phyloP scores from a whole-genome alignment of 2,329 filamentous ascomycete genomes.

The Botrytis cinerea region DNA sequence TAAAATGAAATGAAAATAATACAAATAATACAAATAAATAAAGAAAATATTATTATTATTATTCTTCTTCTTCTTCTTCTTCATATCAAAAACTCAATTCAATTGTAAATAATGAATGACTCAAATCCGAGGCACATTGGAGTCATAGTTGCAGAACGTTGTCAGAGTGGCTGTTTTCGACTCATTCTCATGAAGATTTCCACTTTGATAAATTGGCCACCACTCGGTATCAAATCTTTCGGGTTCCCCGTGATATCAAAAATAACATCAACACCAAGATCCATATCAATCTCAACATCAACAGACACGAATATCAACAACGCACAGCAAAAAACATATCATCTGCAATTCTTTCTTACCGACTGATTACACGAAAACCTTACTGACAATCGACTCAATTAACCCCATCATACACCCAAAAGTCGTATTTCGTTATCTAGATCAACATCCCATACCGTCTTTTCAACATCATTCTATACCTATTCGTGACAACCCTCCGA shows the following conservation, averaged over 20 bases:
- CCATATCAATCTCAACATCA: not conserved
- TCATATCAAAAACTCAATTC: not conserved
- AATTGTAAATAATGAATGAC: slow-evolving; percentile 9
- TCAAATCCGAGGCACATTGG: slow-evolving; percentile 6
- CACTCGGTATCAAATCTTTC: slow-evolving; percentile 10
- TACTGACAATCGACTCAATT: not conserved
- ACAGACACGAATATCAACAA: not conserved
- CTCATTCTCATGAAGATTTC: slow-evolving; percentile 4
- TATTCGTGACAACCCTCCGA: slow-evolving; percentile 23
- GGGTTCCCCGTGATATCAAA: slow-evolving; percentile 7
- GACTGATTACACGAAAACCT: not conserved
- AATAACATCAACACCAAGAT: not conserved
- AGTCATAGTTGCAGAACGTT: slow-evolving; percentile 16
- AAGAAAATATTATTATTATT: not conserved
- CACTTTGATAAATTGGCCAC: slow-evolving; percentile 6
- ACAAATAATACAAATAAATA: not conserved
- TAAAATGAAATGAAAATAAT: not conserved
- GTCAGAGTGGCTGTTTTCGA: slow-evolving; percentile 17
- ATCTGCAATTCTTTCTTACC: slow-evolving; percentile 9
- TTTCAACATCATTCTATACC: slow-evolving; percentile 19
- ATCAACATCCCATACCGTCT: slow-evolving; percentile 21
- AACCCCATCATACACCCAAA: not conserved
- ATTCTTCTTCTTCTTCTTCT: not conserved
- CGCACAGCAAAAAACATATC: slow-evolving; percentile 2
- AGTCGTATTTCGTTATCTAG: slow-evolving; percentile 11